A percentile compares a stretch with the other conserved stretches of the same genome.
Evolutionary conservation across 2,329 filamentous ascomycete species (phyloP).

Genomic region (Stachybotrys echinatus): DNA sequence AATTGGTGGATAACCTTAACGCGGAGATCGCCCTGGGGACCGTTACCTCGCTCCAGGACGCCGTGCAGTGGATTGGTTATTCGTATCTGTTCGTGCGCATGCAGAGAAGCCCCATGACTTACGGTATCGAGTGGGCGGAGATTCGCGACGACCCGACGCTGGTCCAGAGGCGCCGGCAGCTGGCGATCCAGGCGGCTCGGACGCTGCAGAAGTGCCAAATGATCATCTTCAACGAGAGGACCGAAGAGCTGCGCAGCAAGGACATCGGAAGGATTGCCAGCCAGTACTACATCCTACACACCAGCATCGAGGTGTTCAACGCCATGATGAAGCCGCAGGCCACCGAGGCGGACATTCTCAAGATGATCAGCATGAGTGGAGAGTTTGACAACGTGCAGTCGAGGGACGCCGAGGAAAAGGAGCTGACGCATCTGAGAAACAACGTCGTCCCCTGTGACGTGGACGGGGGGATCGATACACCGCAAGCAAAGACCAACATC

Average conservation of each 20-base stretch:
- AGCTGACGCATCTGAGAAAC: slow-evolving; percentile 69
- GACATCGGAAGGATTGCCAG: slow-evolving; percentile 95
- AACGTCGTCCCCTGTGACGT: slow-evolving; percentile 74
- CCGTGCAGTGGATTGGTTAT: slow-evolving; percentile 95
- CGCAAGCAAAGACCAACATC: slow-evolving; percentile 94
- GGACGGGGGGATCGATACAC: slow-evolving; percentile 60
- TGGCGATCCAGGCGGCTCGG: slow-evolving; percentile 83
- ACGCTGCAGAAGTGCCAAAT: slow-evolving; percentile 92
- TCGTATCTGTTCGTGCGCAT: slow-evolving; percentile 97
- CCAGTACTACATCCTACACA: slow-evolving; percentile 92
- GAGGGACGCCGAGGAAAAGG: slow-evolving; percentile 82
- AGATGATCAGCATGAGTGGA: slow-evolving; percentile 96
- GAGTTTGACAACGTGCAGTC: slow-evolving; percentile 98
- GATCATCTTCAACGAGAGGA: slow-evolving; percentile 96
- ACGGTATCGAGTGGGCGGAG: slow-evolving; percentile 94
- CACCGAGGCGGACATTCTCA: slow-evolving; percentile 85
- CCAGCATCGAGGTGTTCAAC: slow-evolving; percentile 94
- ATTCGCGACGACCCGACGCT: slow-evolving; percentile 82
- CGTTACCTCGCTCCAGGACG: slow-evolving; percentile 89
- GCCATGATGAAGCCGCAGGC: slow-evolving; percentile 82
- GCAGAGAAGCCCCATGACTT: slow-evolving; percentile 83
- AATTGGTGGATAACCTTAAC: slow-evolving; percentile 93
- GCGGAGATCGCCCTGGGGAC: slow-evolving; percentile 92
- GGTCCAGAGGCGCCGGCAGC: slow-evolving; percentile 75
- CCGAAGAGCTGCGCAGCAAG: slow-evolving; percentile 88